Conservation (phyloP, 371 early-diverging fungal species). For the Apophysomyces ossiformis region DNA sequence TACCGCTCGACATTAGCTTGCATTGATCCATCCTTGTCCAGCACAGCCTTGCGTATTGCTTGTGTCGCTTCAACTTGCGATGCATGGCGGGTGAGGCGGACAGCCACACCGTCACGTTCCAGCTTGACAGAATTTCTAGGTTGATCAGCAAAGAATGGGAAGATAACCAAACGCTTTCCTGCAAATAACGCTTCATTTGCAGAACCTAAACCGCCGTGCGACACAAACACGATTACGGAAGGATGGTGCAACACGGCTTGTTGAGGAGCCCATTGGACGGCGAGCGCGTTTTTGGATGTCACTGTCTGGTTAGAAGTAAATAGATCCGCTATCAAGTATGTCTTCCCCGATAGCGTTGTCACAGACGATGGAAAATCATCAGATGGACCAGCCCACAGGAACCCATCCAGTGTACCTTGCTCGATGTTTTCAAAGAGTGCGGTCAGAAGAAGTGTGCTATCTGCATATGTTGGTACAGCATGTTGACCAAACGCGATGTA, state of each 20-base stretch:
- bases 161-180: slow-evolving; percentile 31
- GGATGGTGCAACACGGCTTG: slow-evolving; percentile 43
- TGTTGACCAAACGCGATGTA: slow-evolving; percentile 48
- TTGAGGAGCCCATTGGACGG: slow-evolving; percentile 45
- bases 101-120: slow-evolving; percentile 15
- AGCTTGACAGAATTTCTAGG: slow-evolving; percentile 18
- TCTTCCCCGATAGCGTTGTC: slow-evolving; percentile 15
- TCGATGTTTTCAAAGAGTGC: slow-evolving; percentile 28
- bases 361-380: slow-evolving; percentile 13
- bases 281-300: slow-evolving; percentile 15
- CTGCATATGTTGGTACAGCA: slow-evolving; percentile 14
- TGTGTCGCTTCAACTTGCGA: neutral
- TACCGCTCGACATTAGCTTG: slow-evolving; percentile 16
- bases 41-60: neutral
- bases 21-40: slow-evolving; percentile 11
- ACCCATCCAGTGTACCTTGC: slow-evolving; percentile 29
- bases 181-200: slow-evolving; percentile 37
- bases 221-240: slow-evolving; percentile 35
- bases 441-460: slow-evolving; percentile 17
- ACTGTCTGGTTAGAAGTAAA: neutral
- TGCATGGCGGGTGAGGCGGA: neutral
- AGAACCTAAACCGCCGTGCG: slow-evolving; percentile 47
- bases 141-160: slow-evolving; percentile 48
- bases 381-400: slow-evolving; percentile 36
- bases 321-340: neutral